Conservation (phyloP, 176 grass and related monocot species). For the Olyra latifolia region DNA sequence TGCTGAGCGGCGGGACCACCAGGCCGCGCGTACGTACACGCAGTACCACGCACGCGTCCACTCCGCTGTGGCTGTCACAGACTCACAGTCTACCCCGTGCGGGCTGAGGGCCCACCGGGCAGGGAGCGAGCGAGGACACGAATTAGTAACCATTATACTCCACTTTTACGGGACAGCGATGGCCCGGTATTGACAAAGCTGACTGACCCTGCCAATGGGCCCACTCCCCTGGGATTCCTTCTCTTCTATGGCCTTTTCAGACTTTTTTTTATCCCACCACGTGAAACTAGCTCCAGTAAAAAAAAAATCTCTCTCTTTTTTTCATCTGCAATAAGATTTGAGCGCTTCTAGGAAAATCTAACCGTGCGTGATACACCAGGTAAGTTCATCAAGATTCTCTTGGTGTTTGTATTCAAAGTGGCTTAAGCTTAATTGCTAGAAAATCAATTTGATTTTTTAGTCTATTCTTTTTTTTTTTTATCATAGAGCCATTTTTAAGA, state of each 20-base stretch:
- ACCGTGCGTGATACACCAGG: no score
- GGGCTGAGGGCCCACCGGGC: neutral
- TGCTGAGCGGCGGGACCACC: neutral
- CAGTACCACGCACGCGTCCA: neutral
- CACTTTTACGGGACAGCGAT: slow-evolving; percentile 48
- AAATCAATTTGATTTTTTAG: no score
- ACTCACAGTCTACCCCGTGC: neutral
- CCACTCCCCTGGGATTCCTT: slow-evolving; percentile 2
- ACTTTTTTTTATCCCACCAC: neutral
- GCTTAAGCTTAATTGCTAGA: no score
- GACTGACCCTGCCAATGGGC: neutral
- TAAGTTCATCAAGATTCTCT: neutral
- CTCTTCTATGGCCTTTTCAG: neutral
- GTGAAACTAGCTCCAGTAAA: neutral
- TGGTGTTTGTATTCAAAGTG: no score
- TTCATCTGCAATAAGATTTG: neutral
- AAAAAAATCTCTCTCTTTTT: neutral
- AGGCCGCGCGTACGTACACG: neutral
- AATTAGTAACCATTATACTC: neutral
- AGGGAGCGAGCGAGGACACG: neutral
- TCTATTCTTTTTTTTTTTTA: no score
- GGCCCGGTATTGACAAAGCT: slow-evolving; percentile 56
- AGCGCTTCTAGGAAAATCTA: neutral
- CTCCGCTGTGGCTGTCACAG: neutral
- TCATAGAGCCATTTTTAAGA: no score